phyloP scores from a whole-genome alignment of 140 eudicot genomes.

The Stevia rebaudiana region DNA sequence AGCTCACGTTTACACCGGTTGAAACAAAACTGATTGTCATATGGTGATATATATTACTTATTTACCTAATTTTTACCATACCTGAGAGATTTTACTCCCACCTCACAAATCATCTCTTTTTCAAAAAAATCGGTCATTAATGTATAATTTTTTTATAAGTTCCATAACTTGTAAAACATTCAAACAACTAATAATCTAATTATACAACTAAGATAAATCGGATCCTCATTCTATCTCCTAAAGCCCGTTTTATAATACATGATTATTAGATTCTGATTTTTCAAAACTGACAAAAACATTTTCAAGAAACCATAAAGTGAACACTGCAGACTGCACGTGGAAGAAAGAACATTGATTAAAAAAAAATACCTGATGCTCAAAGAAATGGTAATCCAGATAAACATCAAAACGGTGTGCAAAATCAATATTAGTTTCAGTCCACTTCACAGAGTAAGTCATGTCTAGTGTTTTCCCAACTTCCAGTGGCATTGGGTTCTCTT shows the following conservation, averaged over 20 bases:
- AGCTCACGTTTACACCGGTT: neutral
- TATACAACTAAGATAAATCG: neutral
- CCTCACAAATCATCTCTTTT: neutral
- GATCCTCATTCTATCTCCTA: neutral
- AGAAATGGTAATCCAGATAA: slow-evolving; percentile 94
- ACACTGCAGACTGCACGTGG: neutral
- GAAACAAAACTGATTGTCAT: neutral
- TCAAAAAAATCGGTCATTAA: neutral
- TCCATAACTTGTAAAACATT: neutral
- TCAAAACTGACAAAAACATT: neutral
- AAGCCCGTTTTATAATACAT: neutral
- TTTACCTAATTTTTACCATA: neutral
- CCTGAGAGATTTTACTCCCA: neutral
- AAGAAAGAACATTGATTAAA: neutral
- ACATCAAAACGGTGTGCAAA: slow-evolving; percentile 92
- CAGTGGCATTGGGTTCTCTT: slow-evolving; percentile 75
- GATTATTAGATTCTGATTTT: neutral
- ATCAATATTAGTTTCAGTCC: slow-evolving; percentile 70
- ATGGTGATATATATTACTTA: neutral
- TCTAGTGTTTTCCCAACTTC: slow-evolving; percentile 72
- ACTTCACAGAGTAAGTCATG: slow-evolving; percentile 90
- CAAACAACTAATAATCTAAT: neutral
- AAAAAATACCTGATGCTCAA: slow-evolving; percentile 86
- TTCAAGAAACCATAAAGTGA: neutral
- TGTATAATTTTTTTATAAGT: neutral